Evolutionary conservation across 208 protist species (phyloP).

Genomic region (Leishmania amazonensis): DNA sequence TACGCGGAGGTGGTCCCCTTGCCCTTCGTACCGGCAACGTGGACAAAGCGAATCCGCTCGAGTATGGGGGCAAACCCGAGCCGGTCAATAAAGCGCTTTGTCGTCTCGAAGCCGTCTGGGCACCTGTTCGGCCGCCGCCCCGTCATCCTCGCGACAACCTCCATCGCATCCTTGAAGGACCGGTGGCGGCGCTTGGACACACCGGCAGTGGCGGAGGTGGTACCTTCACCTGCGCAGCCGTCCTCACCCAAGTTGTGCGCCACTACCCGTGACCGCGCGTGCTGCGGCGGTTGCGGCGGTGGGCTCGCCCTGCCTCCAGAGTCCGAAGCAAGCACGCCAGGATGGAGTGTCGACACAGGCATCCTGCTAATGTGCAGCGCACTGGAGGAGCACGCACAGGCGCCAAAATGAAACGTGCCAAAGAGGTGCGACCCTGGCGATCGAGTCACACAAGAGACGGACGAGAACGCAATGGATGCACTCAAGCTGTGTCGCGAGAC

Average conservation of each 20-base stretch:
- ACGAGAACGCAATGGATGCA: background rate
- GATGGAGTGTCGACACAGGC: constrained; percentile 36
- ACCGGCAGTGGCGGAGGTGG: background rate
- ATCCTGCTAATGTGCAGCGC: constrained; percentile 14
- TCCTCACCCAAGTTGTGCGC: constrained; percentile 31
- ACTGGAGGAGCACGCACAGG: background rate
- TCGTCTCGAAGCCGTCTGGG: constrained; percentile 92
- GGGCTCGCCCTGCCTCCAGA: background rate
- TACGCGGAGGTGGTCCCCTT: constrained; percentile 91
- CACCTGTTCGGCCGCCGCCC: constrained; percentile 37
- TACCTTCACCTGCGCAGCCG: background rate
- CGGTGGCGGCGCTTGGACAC: constrained; percentile 26
- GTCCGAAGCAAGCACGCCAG: constrained; percentile 15
- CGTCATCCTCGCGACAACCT: constrained; percentile 55
- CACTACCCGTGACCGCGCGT: background rate
- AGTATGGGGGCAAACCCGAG: constrained; percentile 94
- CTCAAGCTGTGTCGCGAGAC: background rate
- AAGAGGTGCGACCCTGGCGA: background rate
- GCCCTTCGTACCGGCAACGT: constrained; percentile 93
- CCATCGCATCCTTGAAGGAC: constrained; percentile 68
- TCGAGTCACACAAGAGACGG: background rate
- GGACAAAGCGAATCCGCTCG: constrained; percentile 93
- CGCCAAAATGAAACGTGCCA: background rate
- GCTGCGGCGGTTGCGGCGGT: background rate
- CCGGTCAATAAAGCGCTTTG: constrained; percentile 55